Evolutionary conservation across 768 basidiomycete genomes (phyloP), one percentile per base, ranked within the genome.

Genomic region (Glaciozyma antarctica): DNA sequence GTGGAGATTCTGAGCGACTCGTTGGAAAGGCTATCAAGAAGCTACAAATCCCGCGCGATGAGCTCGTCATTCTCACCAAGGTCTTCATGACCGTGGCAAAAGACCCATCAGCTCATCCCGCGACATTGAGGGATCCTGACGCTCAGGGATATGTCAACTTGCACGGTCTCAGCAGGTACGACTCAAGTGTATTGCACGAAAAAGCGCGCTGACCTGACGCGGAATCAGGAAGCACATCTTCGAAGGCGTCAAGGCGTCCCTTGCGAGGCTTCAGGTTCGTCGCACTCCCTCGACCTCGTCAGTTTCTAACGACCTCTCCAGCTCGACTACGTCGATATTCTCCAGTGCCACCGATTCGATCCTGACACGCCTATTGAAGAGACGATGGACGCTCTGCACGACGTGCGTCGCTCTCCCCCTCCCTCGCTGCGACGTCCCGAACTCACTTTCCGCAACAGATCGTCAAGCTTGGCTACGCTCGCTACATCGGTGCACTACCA

Each of bases 21-120:
- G 78, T 88, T 24, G 87, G 87, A 16, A 85, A 86, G 69, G 86
- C 83, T 3, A 84, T 90, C 77, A 86, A 85, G 71, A 72, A 83
- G 66, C 80, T 82, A 67, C 74, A 83, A 26, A 78, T 87, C 17
- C 86, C 86, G n/a, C 82, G 88, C 2, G 85, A 86, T 19, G 82
- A 85, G 68, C 83, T 88, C 53, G 87, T 90, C 22, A 81, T 90
- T 21, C 81, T 89, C 79, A 88, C 88, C 62, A 89, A 90, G 78
- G 83, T 83, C 7, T 28, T 24, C 43, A 58, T 58, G 57, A 6
- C 16, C 19, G 53, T 54, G 5, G 30, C 28, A 3, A 54, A 54
- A 16, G 21, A 65, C 61, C 58, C 64, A 2, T 64, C 61, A 61
- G 63, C n/a, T 82, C 84, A 15, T 84, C 82, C 63, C 79, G 83